Percentiles rank a stretch among this genome's conserved stretches.
These are phyloP conservation scores for Apiotrichum domesticum DNA, from an alignment of 1,284 basidiomycete species.

Conservation along the genomic window DNA sequence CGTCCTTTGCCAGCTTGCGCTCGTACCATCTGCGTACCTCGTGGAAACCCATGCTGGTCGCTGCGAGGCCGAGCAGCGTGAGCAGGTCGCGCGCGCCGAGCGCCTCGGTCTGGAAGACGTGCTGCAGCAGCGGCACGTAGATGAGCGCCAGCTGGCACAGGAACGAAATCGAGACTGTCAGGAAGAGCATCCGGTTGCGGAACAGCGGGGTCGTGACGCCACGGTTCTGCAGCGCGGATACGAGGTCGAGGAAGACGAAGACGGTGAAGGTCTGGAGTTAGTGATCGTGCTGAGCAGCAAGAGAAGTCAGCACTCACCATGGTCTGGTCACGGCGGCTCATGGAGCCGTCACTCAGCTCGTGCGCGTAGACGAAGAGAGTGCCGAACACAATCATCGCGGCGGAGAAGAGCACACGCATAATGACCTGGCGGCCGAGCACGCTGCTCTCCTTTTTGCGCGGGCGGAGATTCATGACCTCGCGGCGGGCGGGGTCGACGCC, in stretches of 20 bases:
- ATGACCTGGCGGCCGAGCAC: slow-evolving; percentile 73
- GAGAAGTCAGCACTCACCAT: slow-evolving; percentile 57
- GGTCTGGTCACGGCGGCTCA: slow-evolving; percentile 81
- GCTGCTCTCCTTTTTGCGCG: slow-evolving; percentile 78
- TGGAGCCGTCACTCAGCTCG: slow-evolving; percentile 71
- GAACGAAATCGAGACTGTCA: slow-evolving; percentile 78
- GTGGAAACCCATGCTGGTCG: slow-evolving; percentile 64
- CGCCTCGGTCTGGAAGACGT: slow-evolving; percentile 87
- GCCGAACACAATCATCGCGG: slow-evolving; percentile 80
- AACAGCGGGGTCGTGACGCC: slow-evolving; percentile 71
- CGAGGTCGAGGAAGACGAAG: slow-evolving; percentile 94
- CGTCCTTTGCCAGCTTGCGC: slow-evolving; percentile 47
- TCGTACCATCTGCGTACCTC: slow-evolving; percentile 77
- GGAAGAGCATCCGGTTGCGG: slow-evolving; percentile 81
- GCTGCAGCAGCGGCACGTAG: slow-evolving; percentile 85
- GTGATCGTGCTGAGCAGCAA: background rate
- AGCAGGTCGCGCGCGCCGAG: slow-evolving; percentile 64
- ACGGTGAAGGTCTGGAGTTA: slow-evolving; percentile 69
- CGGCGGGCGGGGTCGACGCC: slow-evolving; percentile 94
- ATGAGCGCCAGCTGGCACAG: slow-evolving; percentile 76
- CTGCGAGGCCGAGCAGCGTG: slow-evolving; percentile 66
- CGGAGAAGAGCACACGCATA: slow-evolving; percentile 78
- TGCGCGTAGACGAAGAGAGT: slow-evolving; percentile 82
- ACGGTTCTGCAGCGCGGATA: slow-evolving; percentile 89
- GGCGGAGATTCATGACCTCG: slow-evolving; percentile 81